A percentile compares a stretch with the other conserved stretches of the same genome.
These are phyloP conservation scores for Entomortierella lignicola DNA, from an alignment of 192 early-diverging fungal species.

Conservation along the genomic window DNA sequence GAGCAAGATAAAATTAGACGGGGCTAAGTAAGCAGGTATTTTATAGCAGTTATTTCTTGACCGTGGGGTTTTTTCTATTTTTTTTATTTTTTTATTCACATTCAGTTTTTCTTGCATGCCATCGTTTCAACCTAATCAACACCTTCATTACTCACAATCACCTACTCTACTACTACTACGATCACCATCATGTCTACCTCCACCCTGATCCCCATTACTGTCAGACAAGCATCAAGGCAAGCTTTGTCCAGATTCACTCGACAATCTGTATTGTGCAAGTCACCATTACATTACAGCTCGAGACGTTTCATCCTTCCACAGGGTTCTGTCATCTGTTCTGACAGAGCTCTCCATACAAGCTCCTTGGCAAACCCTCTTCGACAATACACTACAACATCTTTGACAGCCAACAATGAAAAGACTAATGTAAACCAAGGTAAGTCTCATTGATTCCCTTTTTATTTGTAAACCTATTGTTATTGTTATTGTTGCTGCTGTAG, in stretches of 20 bases:
- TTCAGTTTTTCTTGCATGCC: constrained; percentile 7
- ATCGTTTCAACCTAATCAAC: background rate
- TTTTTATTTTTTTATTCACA: background rate
- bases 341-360: background rate
- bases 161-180: background rate
- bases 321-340: background rate
- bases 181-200: constrained; percentile 12
- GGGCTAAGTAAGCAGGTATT: no score
- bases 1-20: no score
- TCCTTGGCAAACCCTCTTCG: constrained; percentile 7
- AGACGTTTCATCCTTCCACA: background rate
- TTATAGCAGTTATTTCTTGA: no score
- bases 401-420: constrained; percentile 30
- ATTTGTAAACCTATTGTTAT: background rate
- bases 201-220: constrained; percentile 7
- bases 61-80: no score
- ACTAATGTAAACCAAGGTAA: constrained; percentile 40
- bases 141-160: no score
- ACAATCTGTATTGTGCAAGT: background rate
- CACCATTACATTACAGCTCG: background rate
- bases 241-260: constrained; percentile 1
- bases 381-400: constrained; percentile 19
- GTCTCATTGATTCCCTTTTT: background rate
- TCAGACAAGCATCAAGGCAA: constrained; percentile 18
- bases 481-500: background rate